Percentiles rank a stretch among this genome's conserved stretches.
Conservation (phyloP, 306 rosid species). For the Herpetospermum pedunculosum region DNA sequence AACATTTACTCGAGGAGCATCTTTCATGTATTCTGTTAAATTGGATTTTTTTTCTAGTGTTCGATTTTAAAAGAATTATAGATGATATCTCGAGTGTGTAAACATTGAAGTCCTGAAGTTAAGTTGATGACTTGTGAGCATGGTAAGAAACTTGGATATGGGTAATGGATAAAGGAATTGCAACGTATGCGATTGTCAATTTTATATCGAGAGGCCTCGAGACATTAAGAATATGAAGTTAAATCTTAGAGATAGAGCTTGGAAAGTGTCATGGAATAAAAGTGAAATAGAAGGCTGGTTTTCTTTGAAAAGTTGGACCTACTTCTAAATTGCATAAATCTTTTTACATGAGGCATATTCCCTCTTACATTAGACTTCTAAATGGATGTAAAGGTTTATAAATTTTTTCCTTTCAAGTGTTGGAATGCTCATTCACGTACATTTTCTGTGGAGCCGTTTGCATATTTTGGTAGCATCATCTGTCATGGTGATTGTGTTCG, state of each 20-base stretch:
- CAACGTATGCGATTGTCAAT: not conserved
- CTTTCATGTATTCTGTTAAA: not conserved
- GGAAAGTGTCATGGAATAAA: not conserved
- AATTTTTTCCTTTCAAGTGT: not conserved
- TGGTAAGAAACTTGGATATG: not conserved
- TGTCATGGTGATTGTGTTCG: slow-evolving; percentile 23
- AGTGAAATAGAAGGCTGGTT: not conserved
- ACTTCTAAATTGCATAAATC: not conserved
- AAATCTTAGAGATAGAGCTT: not conserved
- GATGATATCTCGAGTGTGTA: not conserved
- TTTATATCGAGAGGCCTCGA: not conserved
- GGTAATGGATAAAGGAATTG: not conserved
- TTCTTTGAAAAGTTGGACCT: not conserved
- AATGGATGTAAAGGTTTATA: not conserved
- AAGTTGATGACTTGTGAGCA: not conserved
- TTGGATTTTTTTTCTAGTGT: not conserved
- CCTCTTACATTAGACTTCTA: not conserved
- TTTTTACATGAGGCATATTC: not conserved
- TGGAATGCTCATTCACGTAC: not conserved
- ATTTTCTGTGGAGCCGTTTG: not conserved
- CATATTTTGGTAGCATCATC: not conserved
- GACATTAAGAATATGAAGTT: not conserved
- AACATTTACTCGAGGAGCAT: not conserved
- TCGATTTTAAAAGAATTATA: not conserved
- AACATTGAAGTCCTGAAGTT: not conserved